Percentiles rank a stretch among this genome's conserved stretches.
Conservation (phyloP, 108 stramenopile species). For the Skeletonema grethae region DNA sequence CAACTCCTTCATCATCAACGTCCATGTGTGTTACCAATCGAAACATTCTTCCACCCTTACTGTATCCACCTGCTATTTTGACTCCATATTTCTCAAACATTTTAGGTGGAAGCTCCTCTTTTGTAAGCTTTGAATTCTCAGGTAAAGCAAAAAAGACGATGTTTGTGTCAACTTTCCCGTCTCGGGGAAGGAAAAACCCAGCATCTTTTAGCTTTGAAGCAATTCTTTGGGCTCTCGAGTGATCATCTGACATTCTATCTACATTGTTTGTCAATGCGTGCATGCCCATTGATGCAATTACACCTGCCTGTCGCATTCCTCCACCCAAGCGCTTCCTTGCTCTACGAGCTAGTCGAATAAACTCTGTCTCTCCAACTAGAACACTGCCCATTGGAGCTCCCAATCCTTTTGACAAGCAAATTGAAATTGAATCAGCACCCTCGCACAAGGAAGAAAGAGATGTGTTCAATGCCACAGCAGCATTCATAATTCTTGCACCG, state of each 20-base stretch:
- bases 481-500: constrained; percentile 96
- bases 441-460: constrained; percentile 54
- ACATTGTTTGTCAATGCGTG: constrained; percentile 86
- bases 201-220: constrained; percentile 52
- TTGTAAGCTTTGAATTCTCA: constrained; percentile 43
- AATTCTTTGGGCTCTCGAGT: constrained; percentile 63
- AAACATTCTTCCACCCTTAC: constrained; percentile 70
- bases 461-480: constrained; percentile 66
- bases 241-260: constrained; percentile 87
- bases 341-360: constrained; percentile 82
- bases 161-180: constrained; percentile 79
- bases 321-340: constrained; percentile 95
- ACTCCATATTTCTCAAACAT: constrained; percentile 60
- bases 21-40: constrained; percentile 76
- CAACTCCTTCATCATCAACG: constrained; percentile 63
- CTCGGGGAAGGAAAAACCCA: constrained; percentile 64
- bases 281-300: constrained; percentile 91
- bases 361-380: constrained; percentile 79
- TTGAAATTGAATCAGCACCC: constrained; percentile 84
- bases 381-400: constrained; percentile 95
- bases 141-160: constrained; percentile 85
- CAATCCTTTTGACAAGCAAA: constrained; percentile 97
- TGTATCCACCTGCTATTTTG: constrained; percentile 72
- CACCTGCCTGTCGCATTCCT: constrained; percentile 96
- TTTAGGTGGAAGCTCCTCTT: constrained; percentile 50